Evolutionary conservation across 129 eudicot genomes (phyloP), one percentile per base, ranked within the genome.

Genomic region (Artemisia tridentata): DNA sequence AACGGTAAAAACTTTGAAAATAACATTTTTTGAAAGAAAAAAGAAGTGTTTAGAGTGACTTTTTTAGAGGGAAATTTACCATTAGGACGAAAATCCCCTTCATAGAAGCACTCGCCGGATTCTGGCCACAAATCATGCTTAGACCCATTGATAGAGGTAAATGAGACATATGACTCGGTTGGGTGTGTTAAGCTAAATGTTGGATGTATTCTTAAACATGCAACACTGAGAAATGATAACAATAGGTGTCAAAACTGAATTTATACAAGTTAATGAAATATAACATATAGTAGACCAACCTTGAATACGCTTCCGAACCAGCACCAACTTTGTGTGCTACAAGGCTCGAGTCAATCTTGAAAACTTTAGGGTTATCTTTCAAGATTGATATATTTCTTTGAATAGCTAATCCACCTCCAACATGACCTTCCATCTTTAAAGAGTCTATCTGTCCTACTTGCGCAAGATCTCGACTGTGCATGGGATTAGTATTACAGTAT

Each of bases 281-380:
- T 8, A 65, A 72, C 7, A 47, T 46, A 15, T 9, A 20, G 27
- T 25, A 62, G 61, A 20, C 75, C 17, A 54, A 95, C 99, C 97
- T 95, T 70, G 99, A 95, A 81, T 68, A 95, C 67, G 93, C 99
- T 72, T 96, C 97, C n/a, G 97, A 87, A 76, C 95, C 97, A 72
- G 89, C 96, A 82, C 96, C 99, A 66, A 95, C 93, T 66, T 74
- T 86, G 52, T 84, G 80, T 52, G 97, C 99, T 64, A 90, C 77
- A 71, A 95, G 86, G 62, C 92, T 80, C 14, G 99, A 95, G 27
- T 88, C 80, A 7, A 90, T 90, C 59, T 52, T 78, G 65, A 89
- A 76, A 74, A 79, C 66, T 45, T 84, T 84, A 8, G 86, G 84
- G 38, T 85, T 74, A 29, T 88, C 83, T 73, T 86, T 72, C 23